Base-by-base conservation (phyloP, 73 alveolate genomes). In the Tetrahymena malaccensis region DNA sequence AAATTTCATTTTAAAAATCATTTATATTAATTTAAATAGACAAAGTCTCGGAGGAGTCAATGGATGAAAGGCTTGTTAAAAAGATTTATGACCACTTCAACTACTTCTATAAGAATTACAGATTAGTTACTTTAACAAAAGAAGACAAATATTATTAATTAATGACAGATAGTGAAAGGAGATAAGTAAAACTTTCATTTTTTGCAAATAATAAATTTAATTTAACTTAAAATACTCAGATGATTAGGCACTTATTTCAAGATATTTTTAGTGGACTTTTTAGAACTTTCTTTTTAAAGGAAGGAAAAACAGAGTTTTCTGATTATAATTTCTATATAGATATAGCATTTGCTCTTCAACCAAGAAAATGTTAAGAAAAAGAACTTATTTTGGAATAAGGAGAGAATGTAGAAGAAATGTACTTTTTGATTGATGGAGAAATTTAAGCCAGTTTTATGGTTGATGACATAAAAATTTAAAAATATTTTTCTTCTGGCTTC, bases 21-120 rank as follows among this genome's bases (percentile, higher is more conserved):
- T n/a, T n/a, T n/a, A n/a, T n/a, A n/a, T n/a, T n/a, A n/a, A n/a
- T n/a, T 70, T 25, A n/a, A 70, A 70, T 27, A 70, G 89, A 70
- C 31, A 27, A 27, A 31, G 89, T 27, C 10, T 70, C 89, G 1
- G 89, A 70, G 3, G 96, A 97, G 85, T 98, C 99, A 33, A 94
- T 98, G 85, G 96, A 98, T 57, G 96, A 97, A 83, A 96, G 96
- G 6, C 94, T 98, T 83, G 57, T 97, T 22, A 38, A 94, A 34
- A 94, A 96, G 50, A 98, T 98, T 33, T 98, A 98, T 40, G 96
- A 84, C 93, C 98, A 98, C 94, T 98, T 98, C 94, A 94, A 96
- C 93, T 98, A 97, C 96, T 97, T 95, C 85, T 98, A 99, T 98
- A 96, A 96, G 94, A 96, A 98, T 85, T 97, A 98, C 93, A 93